Evolutionary conservation across 2,329 filamentous ascomycete species (phyloP), one percentile per base, ranked within the genome.

Genomic region (Chrysoporthe cubensis): DNA sequence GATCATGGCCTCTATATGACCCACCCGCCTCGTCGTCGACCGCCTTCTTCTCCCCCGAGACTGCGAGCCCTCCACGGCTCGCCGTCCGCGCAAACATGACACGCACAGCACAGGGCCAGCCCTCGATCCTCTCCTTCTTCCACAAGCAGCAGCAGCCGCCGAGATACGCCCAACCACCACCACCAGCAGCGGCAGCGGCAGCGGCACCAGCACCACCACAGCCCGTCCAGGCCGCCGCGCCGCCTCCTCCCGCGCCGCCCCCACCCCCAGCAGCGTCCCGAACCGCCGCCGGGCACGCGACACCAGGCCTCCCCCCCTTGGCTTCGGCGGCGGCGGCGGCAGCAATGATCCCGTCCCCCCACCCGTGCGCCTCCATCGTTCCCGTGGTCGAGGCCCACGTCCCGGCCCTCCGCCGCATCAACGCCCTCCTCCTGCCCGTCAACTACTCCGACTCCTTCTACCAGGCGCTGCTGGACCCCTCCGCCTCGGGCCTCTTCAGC

Each of bases 401-500:
- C 66, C 79, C 85, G 66, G 82, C 86, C 57, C 81, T 91, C 6
- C 87, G 86, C 50, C 85, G 88, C 72, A 89, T 91, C 77, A 90
- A 90, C 77, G 80, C 86, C 57, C 84, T 91, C 62, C 84, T 91
- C 64, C 85, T 91, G 1, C 87, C 86, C 62, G 86, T 91, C 68
- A 80, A 81, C 76, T 91, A 91, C 76, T 83, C 87, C 3, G 88
- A 90, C 75, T 81, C 82, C 60, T 91, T 91, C 79, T 91, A 90
- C 81, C 78, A 81, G 64, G 80, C 80, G 48, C 82, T 87, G 65
- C 78, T 85, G 67, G 80, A 87, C 70, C 82, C 84, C 13, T 74
- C 80, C 21, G 77, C 79, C 32, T 83, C 82, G 16, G 82, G 81
- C 48, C 84, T 83, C 73, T 86, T 87, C 80, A 89, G 86, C 67